Conservation (phyloP, 805 yeast genomes). For the Candida coleopterorum region DNA sequence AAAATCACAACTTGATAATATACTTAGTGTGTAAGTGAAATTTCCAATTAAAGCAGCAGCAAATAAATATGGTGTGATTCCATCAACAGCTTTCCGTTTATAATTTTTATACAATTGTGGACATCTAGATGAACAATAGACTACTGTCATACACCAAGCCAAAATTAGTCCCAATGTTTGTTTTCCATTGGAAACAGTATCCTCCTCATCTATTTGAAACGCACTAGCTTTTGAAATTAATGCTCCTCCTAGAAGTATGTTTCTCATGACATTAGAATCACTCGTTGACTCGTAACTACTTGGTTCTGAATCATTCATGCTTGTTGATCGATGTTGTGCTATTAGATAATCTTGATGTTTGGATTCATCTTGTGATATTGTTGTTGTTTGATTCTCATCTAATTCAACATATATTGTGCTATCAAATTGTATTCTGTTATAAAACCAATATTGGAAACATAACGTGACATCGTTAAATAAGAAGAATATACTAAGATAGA, state of each 20-base stretch:
- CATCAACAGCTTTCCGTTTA: constrained; percentile 76
- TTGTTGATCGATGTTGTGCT: not conserved
- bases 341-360: not conserved
- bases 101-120: constrained; percentile 83
- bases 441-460: constrained; percentile 39
- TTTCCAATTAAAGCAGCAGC: constrained; percentile 78
- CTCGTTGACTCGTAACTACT: constrained; percentile 15
- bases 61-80: constrained; percentile 76
- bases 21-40: constrained; percentile 68
- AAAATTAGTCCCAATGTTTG: constrained; percentile 23
- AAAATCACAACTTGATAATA: constrained; percentile 59
- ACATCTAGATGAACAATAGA: constrained; percentile 72
- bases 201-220: constrained; percentile 11
- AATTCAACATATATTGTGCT: constrained; percentile 3
- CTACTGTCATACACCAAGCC: constrained; percentile 77
- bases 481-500: constrained; percentile 37
- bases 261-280: constrained; percentile 4
- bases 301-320: constrained; percentile 10
- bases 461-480: constrained; percentile 34
- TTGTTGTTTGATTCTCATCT: not conserved
- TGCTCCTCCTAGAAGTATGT: constrained; percentile 8
- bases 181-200: not conserved
- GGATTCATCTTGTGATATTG: too few species aligned
- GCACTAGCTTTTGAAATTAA: constrained; percentile 11
- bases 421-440: constrained; percentile 32